Evolutionary conservation across 495 filamentous ascomycete species (phyloP).

Genomic region (Aspergillus kassunensis): DNA sequence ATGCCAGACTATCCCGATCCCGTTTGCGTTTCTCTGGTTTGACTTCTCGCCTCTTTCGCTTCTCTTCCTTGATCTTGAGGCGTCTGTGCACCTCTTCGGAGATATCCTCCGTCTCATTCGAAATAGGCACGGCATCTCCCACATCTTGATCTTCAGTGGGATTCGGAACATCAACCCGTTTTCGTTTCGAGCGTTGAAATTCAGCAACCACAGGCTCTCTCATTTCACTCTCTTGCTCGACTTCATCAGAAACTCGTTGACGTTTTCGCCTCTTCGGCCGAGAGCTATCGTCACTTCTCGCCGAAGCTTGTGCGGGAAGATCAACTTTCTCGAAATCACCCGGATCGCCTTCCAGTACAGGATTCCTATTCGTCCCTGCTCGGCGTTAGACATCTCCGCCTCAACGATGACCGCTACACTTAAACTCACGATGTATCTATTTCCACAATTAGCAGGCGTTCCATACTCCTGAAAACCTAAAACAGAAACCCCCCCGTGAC

Average conservation of each 20-base stretch:
- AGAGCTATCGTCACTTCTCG: neutral
- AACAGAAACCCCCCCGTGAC: slow-evolving; percentile 16
- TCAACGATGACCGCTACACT: neutral
- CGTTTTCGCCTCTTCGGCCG: slow-evolving; percentile 1
- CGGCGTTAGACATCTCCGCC: neutral
- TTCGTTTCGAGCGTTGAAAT: slow-evolving; percentile 19
- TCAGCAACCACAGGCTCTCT: neutral
- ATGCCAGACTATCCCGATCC: slow-evolving; percentile 36
- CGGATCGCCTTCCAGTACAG: no score
- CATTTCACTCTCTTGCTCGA: neutral
- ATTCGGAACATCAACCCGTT: slow-evolving; percentile 16
- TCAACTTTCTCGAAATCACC: no score
- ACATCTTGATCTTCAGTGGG: slow-evolving; percentile 20
- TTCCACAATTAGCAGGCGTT: neutral
- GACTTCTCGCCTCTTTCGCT: slow-evolving; percentile 24
- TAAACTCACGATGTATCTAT: slow-evolving; percentile 1
- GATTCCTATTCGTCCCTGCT: neutral
- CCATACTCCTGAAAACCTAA: neutral
- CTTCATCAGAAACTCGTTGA: neutral
- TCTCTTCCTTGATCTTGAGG: slow-evolving; percentile 37
- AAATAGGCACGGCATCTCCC: slow-evolving; percentile 18
- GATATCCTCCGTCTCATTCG: slow-evolving; percentile 45
- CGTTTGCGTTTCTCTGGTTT: slow-evolving; percentile 39
- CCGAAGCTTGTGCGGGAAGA: neutral
- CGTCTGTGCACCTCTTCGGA: slow-evolving; percentile 42